Evolutionary conservation across 345 rosid species (phyloP), one percentile per base, ranked within the genome.

Genomic region (Microcos paniculata): DNA sequence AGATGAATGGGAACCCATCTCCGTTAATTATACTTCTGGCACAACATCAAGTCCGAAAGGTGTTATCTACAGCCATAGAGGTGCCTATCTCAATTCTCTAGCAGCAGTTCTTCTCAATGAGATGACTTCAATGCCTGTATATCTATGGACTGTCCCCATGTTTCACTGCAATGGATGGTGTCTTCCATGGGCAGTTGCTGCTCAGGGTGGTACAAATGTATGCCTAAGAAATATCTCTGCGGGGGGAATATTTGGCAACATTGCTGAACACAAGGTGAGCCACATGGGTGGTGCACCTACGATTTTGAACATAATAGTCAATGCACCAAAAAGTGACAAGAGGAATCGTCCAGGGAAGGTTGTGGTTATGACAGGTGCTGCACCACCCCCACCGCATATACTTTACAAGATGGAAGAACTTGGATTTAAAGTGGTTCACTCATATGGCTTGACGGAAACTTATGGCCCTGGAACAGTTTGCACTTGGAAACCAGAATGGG

Each of bases 151-250:
- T 2, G 90, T 90, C 38, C 94, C 94, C 18, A 86, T 90, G 91
- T 90, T 90, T 64, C 94, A 90, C 72, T 90, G 90, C 83, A 90
- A 90, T 63, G 94, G 94, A 0, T 90, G 94, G 91, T 85, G 89
- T 73, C 88, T 90, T 57, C 62, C 79, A 2, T 90, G 94, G 94
- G 91, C 77, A 49, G 16, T 85, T 52, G 94, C 91, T 2, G 91
- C 90, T 40, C 85, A 77, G 62, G 94, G 94, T 43, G 91, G 94
- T 23, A 85, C 91, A 5, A 90, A 85, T 76, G 62, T 90, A 55
- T 90, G 94, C 85, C 42, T 72, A 72, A 72, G 66, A 59, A 72
- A 72, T 58, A 55, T 72, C 24, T 4, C 76, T 26, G 53, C 76
- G 4, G 35, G 42, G 18, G 76, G 11, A 72, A 43, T 72, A 72